Percentiles rank a stretch among this genome's conserved stretches.
Evolutionary conservation across 768 basidiomycete genomes (phyloP).

Genomic region (Rhizopogon vinicolor): DNA sequence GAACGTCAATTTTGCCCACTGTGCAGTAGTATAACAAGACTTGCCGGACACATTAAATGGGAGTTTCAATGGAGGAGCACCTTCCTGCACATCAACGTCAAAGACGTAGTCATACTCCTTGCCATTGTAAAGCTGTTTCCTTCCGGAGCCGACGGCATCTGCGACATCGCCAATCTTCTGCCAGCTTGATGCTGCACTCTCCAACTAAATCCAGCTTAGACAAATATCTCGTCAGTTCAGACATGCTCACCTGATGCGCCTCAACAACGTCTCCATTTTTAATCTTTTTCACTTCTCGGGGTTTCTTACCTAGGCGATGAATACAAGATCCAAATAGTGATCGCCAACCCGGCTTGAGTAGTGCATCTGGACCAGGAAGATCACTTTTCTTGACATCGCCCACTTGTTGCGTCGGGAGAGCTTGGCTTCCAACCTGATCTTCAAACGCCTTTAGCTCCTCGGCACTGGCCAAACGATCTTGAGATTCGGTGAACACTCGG

Average conservation of each 20-base stretch:
- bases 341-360: constrained; percentile 63
- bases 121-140: constrained; percentile 89
- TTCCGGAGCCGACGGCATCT: constrained; percentile 86
- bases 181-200: constrained; percentile 63
- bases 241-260: constrained; percentile 71
- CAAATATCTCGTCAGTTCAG: neutral
- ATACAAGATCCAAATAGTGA: neutral
- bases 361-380: constrained; percentile 80
- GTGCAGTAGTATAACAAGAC: constrained; percentile 11
- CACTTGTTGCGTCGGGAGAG: constrained; percentile 80
- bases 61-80: constrained; percentile 86
- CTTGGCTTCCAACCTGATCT: constrained; percentile 68
- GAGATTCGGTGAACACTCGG: constrained; percentile 75
- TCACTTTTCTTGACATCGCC: constrained; percentile 93
- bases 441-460: constrained; percentile 68
- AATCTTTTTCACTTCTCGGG: constrained; percentile 93
- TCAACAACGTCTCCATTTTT: constrained; percentile 77
- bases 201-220: constrained; percentile 62
- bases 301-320: constrained; percentile 63
- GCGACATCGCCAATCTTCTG: constrained; percentile 95
- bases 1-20: neutral
- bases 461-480: constrained; percentile 68
- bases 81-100: constrained; percentile 94
- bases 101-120: constrained; percentile 99
- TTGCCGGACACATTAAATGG: constrained; percentile 88